These are phyloP conservation scores for Paecilomyces formosus DNA, from an alignment of 2,329 filamentous ascomycete genomes.

Conservation along the genomic window DNA sequence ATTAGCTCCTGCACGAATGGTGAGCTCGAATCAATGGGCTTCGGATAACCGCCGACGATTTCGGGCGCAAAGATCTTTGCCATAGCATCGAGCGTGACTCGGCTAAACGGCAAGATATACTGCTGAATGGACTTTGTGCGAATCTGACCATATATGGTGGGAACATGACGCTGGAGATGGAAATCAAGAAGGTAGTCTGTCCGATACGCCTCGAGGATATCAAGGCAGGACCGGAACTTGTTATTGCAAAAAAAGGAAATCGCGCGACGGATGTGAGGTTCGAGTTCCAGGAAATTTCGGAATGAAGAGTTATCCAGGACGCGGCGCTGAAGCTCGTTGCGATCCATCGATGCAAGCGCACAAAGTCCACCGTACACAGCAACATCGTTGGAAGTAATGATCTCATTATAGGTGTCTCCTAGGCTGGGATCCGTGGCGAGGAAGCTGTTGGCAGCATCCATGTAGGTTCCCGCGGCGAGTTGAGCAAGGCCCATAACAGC, in stretches of 20 bases:
- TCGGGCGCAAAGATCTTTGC: slow-evolving; percentile 62
- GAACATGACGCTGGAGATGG: slow-evolving; percentile 69
- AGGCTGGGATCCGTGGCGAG: slow-evolving; percentile 55
- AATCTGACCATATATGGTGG: slow-evolving; percentile 63
- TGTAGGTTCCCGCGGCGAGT: slow-evolving; percentile 50
- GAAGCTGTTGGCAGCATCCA: slow-evolving; percentile 65
- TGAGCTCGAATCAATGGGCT: slow-evolving; percentile 52
- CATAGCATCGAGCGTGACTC: slow-evolving; percentile 73
- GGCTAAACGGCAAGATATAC: slow-evolving; percentile 85
- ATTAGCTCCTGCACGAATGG: slow-evolving; percentile 57
- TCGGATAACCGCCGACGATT: slow-evolving; percentile 34
- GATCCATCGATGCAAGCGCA: slow-evolving; percentile 81
- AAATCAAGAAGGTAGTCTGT: slow-evolving; percentile 86
- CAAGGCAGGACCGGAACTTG: slow-evolving; percentile 78
- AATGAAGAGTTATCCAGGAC: slow-evolving; percentile 79
- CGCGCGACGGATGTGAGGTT: slow-evolving; percentile 88
- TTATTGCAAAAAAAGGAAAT: slow-evolving; percentile 84
- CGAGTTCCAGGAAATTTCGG: slow-evolving; percentile 80
- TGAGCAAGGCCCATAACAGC: slow-evolving; percentile 55
- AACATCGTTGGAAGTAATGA: slow-evolving; percentile 78
- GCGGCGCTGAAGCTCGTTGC: slow-evolving; percentile 62
- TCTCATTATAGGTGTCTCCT: slow-evolving; percentile 55
- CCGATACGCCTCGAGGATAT: slow-evolving; percentile 72
- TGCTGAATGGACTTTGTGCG: slow-evolving; percentile 88
- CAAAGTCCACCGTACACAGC: slow-evolving; percentile 87